Evolutionary conservation across 2,329 filamentous ascomycete species (phyloP), one percentile per base, ranked within the genome.

Genomic region (Fusarium napiforme): DNA sequence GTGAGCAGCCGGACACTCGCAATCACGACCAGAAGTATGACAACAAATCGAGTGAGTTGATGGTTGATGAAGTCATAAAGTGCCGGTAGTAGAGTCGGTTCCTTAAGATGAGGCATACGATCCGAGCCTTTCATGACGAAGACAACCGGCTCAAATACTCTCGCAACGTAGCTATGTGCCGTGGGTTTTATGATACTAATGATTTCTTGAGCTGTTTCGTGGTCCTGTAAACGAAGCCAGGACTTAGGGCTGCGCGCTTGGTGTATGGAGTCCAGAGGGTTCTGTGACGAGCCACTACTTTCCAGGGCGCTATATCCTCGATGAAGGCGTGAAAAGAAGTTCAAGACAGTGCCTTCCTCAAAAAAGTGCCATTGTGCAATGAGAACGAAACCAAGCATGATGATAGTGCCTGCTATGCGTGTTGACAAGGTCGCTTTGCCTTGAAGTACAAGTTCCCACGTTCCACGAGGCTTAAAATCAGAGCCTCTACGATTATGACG

Each of bases 301-400:
- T 73, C 72, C 12, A 60, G 42, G 12, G 59, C 42, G 9, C 71
- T 64, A 8, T 69, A 52, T 7, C 69, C 67, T 68, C 62, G 74
- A 61, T 73, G 76, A n/a, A 79, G 46, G 16, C 77, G 75, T n/a
- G 70, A 49, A 26, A 80, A 49, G 43, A 78, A 77, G 39, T 79
- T 73, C 18, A 79, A 61, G 15, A 87, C 75, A 53, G 85, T 87
- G 60, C 87, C 87, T 53, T 87, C 87, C 50, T 92, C 91, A 71
- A 93, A 92, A 73, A 95, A 95, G 77, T 95, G 93, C 86, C 91
- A 93, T 74, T 95, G 93, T 2, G 93, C 89, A 47, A 92, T 89
- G 21, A 94, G 78, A 11, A 95, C 88, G 72, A 94, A 93, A 4
- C 90, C 90, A 28, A 94, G 83, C 80, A 94, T 91, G 36, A 94